Conservation (phyloP, 2,329 filamentous ascomycete species). For the Sporothrix pseudoabietina region DNA sequence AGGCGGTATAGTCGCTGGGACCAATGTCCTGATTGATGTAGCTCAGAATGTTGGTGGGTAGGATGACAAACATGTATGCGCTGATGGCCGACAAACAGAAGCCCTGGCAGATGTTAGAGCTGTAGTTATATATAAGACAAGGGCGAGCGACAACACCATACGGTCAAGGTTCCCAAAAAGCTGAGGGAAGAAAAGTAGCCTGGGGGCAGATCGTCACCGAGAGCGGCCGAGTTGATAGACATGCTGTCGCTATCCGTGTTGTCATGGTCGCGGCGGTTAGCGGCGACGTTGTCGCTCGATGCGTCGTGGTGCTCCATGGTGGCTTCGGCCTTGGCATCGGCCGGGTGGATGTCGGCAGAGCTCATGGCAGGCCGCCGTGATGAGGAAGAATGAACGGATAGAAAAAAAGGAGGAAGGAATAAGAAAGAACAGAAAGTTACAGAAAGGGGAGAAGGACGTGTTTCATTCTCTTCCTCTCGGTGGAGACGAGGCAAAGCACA, state of each 20-base stretch:
- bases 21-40: constrained; percentile 36
- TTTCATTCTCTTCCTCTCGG: background rate
- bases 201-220: constrained; percentile 43
- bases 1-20: constrained; percentile 42
- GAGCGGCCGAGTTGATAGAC: constrained; percentile 43
- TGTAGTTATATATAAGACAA: background rate
- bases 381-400: background rate
- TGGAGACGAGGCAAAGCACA: background rate
- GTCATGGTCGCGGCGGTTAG: background rate
- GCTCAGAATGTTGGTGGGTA: constrained; percentile 45
- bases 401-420: too few relatives aligned
- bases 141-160: constrained; percentile 27
- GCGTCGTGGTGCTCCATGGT: constrained; percentile 13
- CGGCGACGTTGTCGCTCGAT: background rate
- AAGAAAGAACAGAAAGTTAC: background rate
- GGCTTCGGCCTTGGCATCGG: constrained; percentile 11
- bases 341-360: background rate
- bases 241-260: constrained; percentile 1
- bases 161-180: constrained; percentile 42
- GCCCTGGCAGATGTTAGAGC: constrained; percentile 36
- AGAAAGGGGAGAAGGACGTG: background rate
- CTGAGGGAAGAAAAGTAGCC: constrained; percentile 44
- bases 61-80: constrained; percentile 44
- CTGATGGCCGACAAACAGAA: constrained; percentile 45
- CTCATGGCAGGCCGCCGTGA: background rate